Evolutionary conservation across 139 green algal genomes (phyloP), one percentile per base, ranked within the genome.

Genomic region (Chlamydomonas schloesseri): DNA sequence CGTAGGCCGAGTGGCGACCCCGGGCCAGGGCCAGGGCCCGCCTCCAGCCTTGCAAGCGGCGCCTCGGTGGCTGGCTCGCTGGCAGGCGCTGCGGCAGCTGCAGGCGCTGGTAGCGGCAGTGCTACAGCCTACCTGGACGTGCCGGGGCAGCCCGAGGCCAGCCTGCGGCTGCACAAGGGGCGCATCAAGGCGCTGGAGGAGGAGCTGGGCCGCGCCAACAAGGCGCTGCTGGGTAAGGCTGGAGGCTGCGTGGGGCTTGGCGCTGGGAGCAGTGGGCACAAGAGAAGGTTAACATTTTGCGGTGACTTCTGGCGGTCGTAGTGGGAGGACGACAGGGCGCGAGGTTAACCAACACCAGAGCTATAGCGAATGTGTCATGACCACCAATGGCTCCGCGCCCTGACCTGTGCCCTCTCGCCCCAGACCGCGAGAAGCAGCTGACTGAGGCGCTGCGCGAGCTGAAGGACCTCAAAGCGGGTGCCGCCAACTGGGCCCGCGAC

Each of bases 111-210:
- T 14, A 26, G 33, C 9, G 13, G 68, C 68, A 36, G 68, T 9
- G 68, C 29, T 73, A 31, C n/a, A 29, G 24, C 15, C 31, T 28
- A 29, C 31, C 87, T 95, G 34, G 92, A 95, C 37, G 88, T 93
- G 33, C 90, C 92, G 57, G 89, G 87, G 0, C 83, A 93, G 58
- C 79, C 87, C 50, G 86, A 92, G 31, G 90, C 90, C 13, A 90
- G 86, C 6, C 42, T 95, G 8, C 80, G 92, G 65, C 81, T 96
- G 57, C 92, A 94, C 65, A 95, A 93, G 47, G 91, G 91, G 6
- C 84, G 90, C 42, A 85, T 95, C 13, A 75, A 77, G 68, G 86
- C 87, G 17, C 83, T 95, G 42, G 86, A 92, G 46, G 85, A 90
- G 21, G 91, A 94, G 42, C 46, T 96, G 58, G 29, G 47, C 34